These are phyloP conservation scores for Iris macrosiphon DNA, from an alignment of 106 monocot genomes.

Conservation along the genomic window DNA sequence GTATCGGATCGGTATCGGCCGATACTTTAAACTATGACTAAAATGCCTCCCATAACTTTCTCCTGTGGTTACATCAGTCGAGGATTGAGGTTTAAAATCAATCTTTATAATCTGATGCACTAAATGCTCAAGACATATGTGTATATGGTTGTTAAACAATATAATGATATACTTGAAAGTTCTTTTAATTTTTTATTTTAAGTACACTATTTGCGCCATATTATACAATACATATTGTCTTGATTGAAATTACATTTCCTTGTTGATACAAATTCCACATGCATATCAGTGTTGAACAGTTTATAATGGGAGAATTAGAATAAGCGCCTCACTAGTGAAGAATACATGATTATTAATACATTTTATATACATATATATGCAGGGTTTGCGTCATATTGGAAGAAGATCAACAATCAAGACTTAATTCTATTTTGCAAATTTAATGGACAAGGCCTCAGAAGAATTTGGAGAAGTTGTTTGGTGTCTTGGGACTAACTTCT, in stretches of 20 bases:
- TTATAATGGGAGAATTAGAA: constrained; percentile 19
- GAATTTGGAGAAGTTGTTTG: constrained; percentile 55
- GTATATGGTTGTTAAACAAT: too few species aligned
- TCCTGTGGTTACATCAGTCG: too few species aligned
- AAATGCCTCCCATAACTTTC: too few species aligned
- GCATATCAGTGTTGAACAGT: constrained; percentile 10
- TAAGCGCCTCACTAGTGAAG: constrained; percentile 17
- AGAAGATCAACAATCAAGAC: constrained; percentile 29
- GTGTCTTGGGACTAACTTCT: constrained; percentile 38
- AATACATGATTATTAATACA: constrained; percentile 34
- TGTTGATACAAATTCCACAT: neutral
- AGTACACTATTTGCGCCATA: too few species aligned
- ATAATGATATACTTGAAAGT: too few species aligned
- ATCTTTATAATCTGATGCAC: too few species aligned
- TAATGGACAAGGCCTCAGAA: constrained; percentile 51
- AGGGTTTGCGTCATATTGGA: constrained; percentile 36
- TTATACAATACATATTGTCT: too few species aligned
- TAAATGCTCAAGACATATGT: too few species aligned
- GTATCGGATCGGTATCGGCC: too few species aligned
- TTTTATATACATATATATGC: constrained; percentile 53
- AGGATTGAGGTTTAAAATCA: too few species aligned
- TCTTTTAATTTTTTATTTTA: too few species aligned
- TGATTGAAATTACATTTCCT: neutral
- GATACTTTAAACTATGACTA: too few species aligned
- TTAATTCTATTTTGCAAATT: constrained; percentile 50